Evolutionary conservation across 257 asterid species (phyloP).

Genomic region (Cynanchum wilfordii): DNA sequence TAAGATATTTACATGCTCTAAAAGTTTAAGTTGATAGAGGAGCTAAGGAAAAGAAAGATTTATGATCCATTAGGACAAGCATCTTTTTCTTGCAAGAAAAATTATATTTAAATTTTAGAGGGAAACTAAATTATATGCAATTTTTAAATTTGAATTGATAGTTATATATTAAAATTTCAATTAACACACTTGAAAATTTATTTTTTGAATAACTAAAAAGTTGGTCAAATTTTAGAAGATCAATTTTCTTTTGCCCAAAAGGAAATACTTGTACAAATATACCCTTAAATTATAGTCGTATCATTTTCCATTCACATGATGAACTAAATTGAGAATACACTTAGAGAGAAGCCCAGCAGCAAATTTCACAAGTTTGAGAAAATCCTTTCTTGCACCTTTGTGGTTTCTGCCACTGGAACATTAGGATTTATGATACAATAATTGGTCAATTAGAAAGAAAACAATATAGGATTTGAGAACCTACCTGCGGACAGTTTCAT

Average conservation of each 20-base stretch:
- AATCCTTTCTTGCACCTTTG: not conserved
- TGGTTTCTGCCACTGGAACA: not conserved
- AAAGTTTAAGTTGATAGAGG: too few species aligned
- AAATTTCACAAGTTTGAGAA: slow-evolving; percentile 2
- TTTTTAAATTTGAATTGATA: too few species aligned
- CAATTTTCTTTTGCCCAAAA: too few species aligned
- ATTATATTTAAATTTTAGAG: too few species aligned
- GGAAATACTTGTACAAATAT: not conserved
- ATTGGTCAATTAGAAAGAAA: not conserved
- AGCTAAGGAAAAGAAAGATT: not conserved
- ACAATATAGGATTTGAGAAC: slow-evolving; percentile 12
- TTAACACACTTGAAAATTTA: too few species aligned
- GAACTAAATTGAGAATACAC: not conserved
- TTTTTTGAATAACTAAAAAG: too few species aligned
- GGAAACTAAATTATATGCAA: too few species aligned
- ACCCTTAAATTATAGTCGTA: not conserved
- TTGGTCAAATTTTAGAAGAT: too few species aligned
- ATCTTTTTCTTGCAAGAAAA: too few species aligned
- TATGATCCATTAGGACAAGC: not conserved
- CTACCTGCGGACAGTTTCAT: slow-evolving; percentile 93
- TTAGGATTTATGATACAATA: not conserved
- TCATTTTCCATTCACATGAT: not conserved
- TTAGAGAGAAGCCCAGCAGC: not conserved
- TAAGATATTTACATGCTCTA: too few species aligned
- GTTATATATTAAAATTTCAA: too few species aligned